Base-by-base conservation (phyloP, 2,329 filamentous ascomycete genomes). In the Diaporthe sp. region DNA sequence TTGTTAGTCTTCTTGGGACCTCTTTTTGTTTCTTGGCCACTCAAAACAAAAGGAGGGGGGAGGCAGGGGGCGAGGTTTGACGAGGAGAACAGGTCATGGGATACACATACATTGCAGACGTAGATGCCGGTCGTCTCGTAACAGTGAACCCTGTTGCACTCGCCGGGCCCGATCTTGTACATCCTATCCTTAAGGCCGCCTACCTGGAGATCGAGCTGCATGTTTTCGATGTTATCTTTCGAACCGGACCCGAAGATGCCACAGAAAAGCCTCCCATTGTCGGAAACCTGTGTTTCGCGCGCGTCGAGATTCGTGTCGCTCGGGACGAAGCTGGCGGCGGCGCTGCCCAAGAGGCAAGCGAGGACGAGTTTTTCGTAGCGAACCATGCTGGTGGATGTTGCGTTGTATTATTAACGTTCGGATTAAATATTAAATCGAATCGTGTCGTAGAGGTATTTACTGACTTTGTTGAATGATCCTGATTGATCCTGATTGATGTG, bases 81-180 rank as follows among this genome's bases (percentile, higher is more conserved):
- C 15, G 35, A 3, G 39, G 27, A 19, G 13, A 32, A 63, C 9
- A 27, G 5, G 19, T 19, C n/a, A 63, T 3, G 59, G 39, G 3
- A 32, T 22, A 27, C 1, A 71, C 71, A 10, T 66, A 75, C 73
- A 56, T 75, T 75, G 25, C 74, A 75, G 7, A 73, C 66, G n/a
- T 73, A 75, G 1, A 75, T 32, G 6, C 44, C 74, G 4, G 51
- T 73, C 5, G 74, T 73, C 2, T 73, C 71, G 58, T 50, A 68
- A 15, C 74, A 75, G 15, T 69, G 66, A 2, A 73, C 63, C n/a
- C 74, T 70, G 27, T 71, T 15, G 30, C 74, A 75, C 35, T 25
- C 12, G 17, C 66, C 71, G 25, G 71, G 25, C 10, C 1, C 10
- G 30, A 71, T n/a, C 2, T n/a, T 37, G 3, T 22, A 75, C 32